A percentile compares a stretch with the other conserved stretches of the same genome.
These are phyloP conservation scores for Candida freyschussii DNA, from an alignment of 1,139 yeast species.

Conservation along the genomic window DNA sequence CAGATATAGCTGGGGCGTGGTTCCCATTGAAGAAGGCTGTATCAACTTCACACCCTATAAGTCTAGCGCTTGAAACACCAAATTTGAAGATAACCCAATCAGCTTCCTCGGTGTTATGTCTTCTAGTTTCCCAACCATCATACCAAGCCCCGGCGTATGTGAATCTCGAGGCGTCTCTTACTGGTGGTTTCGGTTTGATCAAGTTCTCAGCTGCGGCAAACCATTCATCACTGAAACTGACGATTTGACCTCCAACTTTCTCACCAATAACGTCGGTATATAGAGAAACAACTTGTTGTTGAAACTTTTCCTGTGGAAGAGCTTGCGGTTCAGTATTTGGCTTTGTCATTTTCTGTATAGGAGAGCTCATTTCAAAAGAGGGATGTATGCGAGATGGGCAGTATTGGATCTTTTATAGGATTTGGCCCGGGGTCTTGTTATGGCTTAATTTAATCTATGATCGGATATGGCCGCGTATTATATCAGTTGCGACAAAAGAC, in stretches of 20 bases:
- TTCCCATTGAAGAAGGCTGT: slow-evolving; percentile 93
- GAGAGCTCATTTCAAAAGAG: too few species aligned
- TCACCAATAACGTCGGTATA: slow-evolving; percentile 69
- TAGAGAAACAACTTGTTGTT: slow-evolving; percentile 20
- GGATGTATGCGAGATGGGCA: too few species aligned
- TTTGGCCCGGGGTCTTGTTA: too few species aligned
- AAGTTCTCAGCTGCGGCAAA: slow-evolving; percentile 91
- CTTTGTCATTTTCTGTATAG: slow-evolving; percentile 3
- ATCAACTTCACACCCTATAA: slow-evolving; percentile 83
- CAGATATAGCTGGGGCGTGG: slow-evolving; percentile 86
- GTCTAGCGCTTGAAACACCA: slow-evolving; percentile 78
- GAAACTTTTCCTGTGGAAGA: slow-evolving; percentile 19
- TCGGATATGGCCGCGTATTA: too few species aligned
- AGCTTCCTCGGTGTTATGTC: slow-evolving; percentile 79
- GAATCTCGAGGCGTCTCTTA: slow-evolving; percentile 75
- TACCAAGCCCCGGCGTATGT: slow-evolving; percentile 92
- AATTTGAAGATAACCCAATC: slow-evolving; percentile 82
- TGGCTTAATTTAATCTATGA: too few species aligned
- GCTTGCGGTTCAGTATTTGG: slow-evolving; percentile 8
- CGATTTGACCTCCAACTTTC: slow-evolving; percentile 72
- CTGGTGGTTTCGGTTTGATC: slow-evolving; percentile 73
- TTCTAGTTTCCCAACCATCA: slow-evolving; percentile 97
- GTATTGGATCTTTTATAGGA: too few species aligned
- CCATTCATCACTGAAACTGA: slow-evolving; percentile 81
- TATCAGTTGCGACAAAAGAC: too few species aligned